phyloP scores from a whole-genome alignment of 163 green algal species.

The Chlamydomonas reinhardtii region DNA sequence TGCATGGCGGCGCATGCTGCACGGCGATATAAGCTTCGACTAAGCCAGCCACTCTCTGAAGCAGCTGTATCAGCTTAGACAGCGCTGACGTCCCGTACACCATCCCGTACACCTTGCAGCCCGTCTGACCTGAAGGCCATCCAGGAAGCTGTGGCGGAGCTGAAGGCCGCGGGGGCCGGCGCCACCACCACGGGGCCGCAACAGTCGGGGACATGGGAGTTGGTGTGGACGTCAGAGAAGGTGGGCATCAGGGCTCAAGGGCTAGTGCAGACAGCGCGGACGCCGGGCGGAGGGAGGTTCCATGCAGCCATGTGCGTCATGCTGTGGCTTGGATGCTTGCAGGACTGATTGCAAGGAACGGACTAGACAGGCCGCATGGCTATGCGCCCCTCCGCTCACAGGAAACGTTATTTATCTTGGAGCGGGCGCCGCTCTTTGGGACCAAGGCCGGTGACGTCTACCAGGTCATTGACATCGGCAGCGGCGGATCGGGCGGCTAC shows the following conservation, averaged over 20 bases:
- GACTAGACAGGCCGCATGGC: too few relatives aligned
- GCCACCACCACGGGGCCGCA: conserved; percentile 38
- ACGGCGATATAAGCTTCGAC: too few relatives aligned
- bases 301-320: too few relatives aligned
- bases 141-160: conserved; percentile 35
- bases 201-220: conserved; percentile 78
- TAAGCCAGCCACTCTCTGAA: too few relatives aligned
- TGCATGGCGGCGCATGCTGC: too few relatives aligned
- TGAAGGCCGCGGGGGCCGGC: conserved; percentile 23
- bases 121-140: conserved; percentile 38
- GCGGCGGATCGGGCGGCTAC: too few relatives aligned
- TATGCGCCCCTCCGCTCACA: conserved; percentile 45
- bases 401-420: conserved; percentile 89
- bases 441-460: conserved; percentile 84
- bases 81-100: too few relatives aligned
- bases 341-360: too few relatives aligned
- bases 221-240: conserved; percentile 89
- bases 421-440: conserved; percentile 78
- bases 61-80: too few relatives aligned
- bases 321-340: too few relatives aligned
- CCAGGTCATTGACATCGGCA: conserved; percentile 53
- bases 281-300: too few relatives aligned
- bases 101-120: background rate
- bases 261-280: too few relatives aligned
- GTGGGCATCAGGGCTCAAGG: conserved; percentile 7